These are phyloP conservation scores for Skeletonema potamos DNA, from an alignment of 108 stramenopile species.

Conservation along the genomic window DNA sequence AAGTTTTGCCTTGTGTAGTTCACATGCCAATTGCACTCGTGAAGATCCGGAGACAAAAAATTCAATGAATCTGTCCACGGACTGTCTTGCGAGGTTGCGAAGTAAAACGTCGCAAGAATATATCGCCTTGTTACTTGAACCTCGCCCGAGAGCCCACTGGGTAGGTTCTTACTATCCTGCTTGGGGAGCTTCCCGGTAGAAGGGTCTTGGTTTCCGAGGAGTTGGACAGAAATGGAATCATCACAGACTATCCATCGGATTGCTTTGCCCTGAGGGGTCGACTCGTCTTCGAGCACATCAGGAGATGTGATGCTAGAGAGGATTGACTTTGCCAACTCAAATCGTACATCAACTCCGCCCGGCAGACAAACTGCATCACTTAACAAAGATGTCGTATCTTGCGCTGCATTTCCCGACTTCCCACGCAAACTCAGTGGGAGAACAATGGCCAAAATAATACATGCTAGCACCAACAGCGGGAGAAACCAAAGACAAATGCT, in stretches of 20 bases:
- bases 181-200: no score
- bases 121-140: neutral
- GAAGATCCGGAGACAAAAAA: neutral
- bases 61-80: neutral
- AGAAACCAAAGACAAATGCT: no score
- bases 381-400: no score
- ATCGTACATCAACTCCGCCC: no score
- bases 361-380: no score
- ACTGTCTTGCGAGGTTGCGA: neutral
- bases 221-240: neutral
- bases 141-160: neutral
- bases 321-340: neutral
- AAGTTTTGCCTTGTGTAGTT: neutral
- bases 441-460: neutral
- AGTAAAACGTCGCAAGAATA: neutral
- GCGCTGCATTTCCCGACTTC: neutral
- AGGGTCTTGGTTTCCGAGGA: neutral
- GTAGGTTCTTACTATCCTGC: neutral
- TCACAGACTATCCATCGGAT: conserved; percentile 5
- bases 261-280: conserved; percentile 3
- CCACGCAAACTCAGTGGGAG: neutral
- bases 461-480: no score
- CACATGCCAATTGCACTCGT: conserved; percentile 5
- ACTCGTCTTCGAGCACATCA: neutral
- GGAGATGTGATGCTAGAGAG: neutral